Conservation (phyloP, 1,284 basidiomycete species). For the Trichosporon coremiiforme region DNA sequence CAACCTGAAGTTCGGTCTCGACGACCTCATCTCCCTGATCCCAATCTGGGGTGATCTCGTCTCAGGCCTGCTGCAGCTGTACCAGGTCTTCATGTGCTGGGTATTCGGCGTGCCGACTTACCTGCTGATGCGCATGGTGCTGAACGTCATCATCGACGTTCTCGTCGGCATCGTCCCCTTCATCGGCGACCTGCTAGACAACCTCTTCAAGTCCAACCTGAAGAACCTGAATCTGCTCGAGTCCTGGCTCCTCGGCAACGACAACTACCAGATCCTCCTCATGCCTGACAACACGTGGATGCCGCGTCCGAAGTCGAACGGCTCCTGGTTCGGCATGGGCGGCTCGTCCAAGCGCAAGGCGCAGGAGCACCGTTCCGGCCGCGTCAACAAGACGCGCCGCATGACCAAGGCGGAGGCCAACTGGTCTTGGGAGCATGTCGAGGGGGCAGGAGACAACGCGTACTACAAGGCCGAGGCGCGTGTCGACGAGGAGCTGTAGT, state of each 20-base stretch:
- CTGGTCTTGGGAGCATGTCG: slow-evolving; percentile 1
- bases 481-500: slow-evolving; percentile 8
- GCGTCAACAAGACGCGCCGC: slow-evolving; percentile 12
- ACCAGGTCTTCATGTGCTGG: slow-evolving; percentile 54
- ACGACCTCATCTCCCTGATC: slow-evolving; percentile 56
- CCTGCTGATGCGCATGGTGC: slow-evolving; percentile 50
- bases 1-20: slow-evolving; percentile 55
- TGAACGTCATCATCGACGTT: slow-evolving; percentile 52
- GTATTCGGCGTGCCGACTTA: slow-evolving; percentile 49
- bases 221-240: slow-evolving; percentile 53
- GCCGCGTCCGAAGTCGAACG: background rate
- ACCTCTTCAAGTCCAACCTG: slow-evolving; percentile 56
- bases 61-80: slow-evolving; percentile 52
- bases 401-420: slow-evolving; percentile 16
- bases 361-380: slow-evolving; percentile 13
- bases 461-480: slow-evolving; percentile 19
- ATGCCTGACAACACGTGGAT: slow-evolving; percentile 46
- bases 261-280: slow-evolving; percentile 52
- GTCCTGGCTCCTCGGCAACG: slow-evolving; percentile 46
- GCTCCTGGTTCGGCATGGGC: slow-evolving; percentile 4
- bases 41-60: slow-evolving; percentile 56
- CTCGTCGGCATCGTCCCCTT: slow-evolving; percentile 53
- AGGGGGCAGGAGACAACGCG: slow-evolving; percentile 12
- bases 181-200: slow-evolving; percentile 56
- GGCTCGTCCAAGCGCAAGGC: slow-evolving; percentile 16